Evolutionary conservation across 2,329 filamentous ascomycete species (phyloP).

Genomic region (Pseudogymnoascus sp.): DNA sequence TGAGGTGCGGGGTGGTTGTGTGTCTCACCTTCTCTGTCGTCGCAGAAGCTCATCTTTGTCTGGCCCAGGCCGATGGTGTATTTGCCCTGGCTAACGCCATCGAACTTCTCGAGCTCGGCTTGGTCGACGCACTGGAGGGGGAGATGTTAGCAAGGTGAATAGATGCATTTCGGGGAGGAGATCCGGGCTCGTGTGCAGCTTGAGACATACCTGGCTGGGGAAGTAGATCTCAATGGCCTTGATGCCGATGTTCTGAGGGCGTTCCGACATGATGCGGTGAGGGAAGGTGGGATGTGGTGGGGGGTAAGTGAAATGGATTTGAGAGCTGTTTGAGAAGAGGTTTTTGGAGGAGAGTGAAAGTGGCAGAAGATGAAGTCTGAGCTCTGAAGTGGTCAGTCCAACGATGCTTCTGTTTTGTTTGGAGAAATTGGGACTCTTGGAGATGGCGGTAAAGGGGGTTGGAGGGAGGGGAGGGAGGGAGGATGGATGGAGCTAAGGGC

Average conservation of each 20-base stretch:
- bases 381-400: background rate
- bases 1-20: background rate
- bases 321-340: background rate
- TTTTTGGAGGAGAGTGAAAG: background rate
- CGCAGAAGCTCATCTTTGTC: conserved; percentile 88
- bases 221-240: conserved; percentile 91
- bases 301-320: background rate
- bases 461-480: too few relatives aligned
- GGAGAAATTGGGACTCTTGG: background rate
- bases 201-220: conserved; percentile 63
- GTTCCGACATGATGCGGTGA: conserved; percentile 52
- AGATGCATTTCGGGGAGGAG: background rate
- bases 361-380: background rate
- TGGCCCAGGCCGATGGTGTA: conserved; percentile 88
- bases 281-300: background rate
- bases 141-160: conserved; percentile 15
- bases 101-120: conserved; percentile 74
- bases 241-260: conserved; percentile 82
- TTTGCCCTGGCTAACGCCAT: conserved; percentile 73
- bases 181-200: background rate
- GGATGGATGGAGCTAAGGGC: background rate
- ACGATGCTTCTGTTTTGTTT: background rate
- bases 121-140: conserved; percentile 68
- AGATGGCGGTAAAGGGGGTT: background rate
- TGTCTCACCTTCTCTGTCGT: conserved; percentile 70